Evolutionary conservation across 2,329 filamentous ascomycete genomes (phyloP), one percentile per base, ranked within the genome.

Genomic region (Ophiostoma ulmi): DNA sequence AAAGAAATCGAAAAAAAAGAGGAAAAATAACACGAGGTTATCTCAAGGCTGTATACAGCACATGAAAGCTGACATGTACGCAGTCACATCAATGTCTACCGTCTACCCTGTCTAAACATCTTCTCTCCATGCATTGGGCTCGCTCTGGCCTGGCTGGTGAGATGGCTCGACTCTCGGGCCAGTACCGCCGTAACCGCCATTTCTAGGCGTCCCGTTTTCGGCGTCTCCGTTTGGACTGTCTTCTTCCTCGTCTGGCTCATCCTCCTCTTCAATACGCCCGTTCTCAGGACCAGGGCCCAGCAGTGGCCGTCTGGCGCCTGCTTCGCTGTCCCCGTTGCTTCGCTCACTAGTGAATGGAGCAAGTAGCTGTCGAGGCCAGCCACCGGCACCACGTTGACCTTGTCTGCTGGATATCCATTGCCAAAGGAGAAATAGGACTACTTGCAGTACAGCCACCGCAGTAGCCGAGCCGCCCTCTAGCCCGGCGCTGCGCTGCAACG

Each of bases 401-500:
- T 41, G 36, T 20, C 63, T 36, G 35, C 35, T 39, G 8, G 58
- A 22, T 7, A 64, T 48, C 69, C 65, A 72, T 58, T 38, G 69
- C 38, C 36, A n/a, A 1, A 66, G 14, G 7, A 71, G n/a, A 20
- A 61, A 39, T 13, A 65, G 20, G 14, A 61, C 41, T 0, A 88
- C 87, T 82, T 90, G 86, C 70, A 89, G 79, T 5, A 87, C 66
- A 5, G 84, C 87, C 5, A 87, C 83, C 0, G 80, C 77, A 0
- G 87, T 63, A 0, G 85, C 84, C 36, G 89, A 83, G 0, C 79
- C 81, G 67, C 91, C 81, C 55, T 88, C 81, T 26, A 88, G 75
- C 0, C 85, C 85, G 0, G 87, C 84, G 38, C 83, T 82, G 6
- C 79, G 80, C 76, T 84, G 83, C 77, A 89, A 81, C 63, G 84